Base-by-base conservation (phyloP, 1,139 yeast species). In the Kurtzmaniella quercitrusa region DNA sequence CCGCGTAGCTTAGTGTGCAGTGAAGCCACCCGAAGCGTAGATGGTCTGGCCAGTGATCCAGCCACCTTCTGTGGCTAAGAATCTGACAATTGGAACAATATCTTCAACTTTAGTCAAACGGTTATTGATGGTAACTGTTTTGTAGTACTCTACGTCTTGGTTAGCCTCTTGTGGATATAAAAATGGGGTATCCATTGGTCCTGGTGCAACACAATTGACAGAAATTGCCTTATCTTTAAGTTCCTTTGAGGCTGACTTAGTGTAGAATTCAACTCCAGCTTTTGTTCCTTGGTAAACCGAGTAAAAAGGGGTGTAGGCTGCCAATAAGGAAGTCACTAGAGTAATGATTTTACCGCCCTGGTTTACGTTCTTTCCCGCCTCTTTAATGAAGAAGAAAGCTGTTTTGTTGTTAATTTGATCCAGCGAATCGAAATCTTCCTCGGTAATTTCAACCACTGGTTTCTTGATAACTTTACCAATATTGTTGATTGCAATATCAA, bases 1-100 rank as follows among this genome's bases (percentile, higher is more conserved):
- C 23, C 8, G 23, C 23, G 23, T 21, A n/a, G 16, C 34, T 50
- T 54, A 67, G 46, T 60, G 77, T 40, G 86, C 84, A 48, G 85
- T 79, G 59, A 80, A 80, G 2, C 86, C 86, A 52, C 86, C 86
- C 45, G 74, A 70, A 46, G 83, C 81, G 53, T 70, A 82, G 48
- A 82, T 66, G 52, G 85, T 81, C 63, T 82, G 88, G 43, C 88
- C 88, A 40, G 81, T 81, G 58, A 81, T 75, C 86, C 87, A 82
- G 55, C 70, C 70, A 48, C 87, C 87, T 52, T 81, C 85, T 44
- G 82, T 76, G 23, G 70, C 84, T 59, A 82, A 68, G 58, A 81
- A 80, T 51, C 75, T 65, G 48, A 82, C 59, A 45, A 81, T 77
- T 48, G 88, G 88, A 42, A 79, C 85, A 58, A 82, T 81, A 54